Percentiles rank a stretch among this genome's conserved stretches.
These are phyloP conservation scores for Penicillium italicum DNA, from an alignment of 2,329 filamentous ascomycete species.

Conservation along the genomic window DNA sequence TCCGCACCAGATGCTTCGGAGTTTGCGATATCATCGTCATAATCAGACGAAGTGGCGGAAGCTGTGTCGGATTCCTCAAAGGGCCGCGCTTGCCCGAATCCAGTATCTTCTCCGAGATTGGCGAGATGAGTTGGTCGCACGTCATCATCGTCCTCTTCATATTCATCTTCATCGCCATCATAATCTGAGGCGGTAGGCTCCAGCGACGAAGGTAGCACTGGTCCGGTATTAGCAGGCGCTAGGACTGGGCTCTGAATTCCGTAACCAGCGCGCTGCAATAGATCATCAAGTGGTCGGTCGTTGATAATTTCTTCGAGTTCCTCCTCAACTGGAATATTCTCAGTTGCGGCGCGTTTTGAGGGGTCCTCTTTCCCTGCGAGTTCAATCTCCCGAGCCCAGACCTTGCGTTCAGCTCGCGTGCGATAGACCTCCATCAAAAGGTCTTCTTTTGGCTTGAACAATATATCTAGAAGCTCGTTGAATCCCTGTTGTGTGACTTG, in stretches of 20 bases:
- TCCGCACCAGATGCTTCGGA: slow-evolving; percentile 4
- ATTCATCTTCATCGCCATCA: slow-evolving; percentile 15
- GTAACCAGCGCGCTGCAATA: slow-evolving; percentile 45
- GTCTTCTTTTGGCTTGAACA: slow-evolving; percentile 81
- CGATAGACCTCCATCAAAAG: slow-evolving; percentile 64
- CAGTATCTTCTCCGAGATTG: slow-evolving; percentile 18
- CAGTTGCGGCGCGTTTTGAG: slow-evolving; percentile 21
- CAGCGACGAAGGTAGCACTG: slow-evolving; percentile 24
- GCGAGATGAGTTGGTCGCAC: slow-evolving; percentile 24
- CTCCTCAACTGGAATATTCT: slow-evolving; percentile 25
- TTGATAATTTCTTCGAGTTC: slow-evolving; percentile 18
- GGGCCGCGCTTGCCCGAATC: slow-evolving; percentile 8
- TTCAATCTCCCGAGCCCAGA: slow-evolving; percentile 46
- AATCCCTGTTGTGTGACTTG: slow-evolving; percentile 88
- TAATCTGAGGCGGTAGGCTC: slow-evolving; percentile 21
- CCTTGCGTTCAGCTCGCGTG: slow-evolving; percentile 60
- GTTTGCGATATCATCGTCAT: slow-evolving; percentile 1
- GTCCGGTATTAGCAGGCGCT: slow-evolving; percentile 20
- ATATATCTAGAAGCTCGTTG: slow-evolving; percentile 82
- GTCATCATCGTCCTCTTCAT: slow-evolving; percentile 20
- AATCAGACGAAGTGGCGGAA: slow-evolving; percentile 20
- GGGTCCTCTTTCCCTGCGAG: slow-evolving; percentile 33
- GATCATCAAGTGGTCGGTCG: slow-evolving; percentile 41
- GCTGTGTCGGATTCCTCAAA: slow-evolving; percentile 16
- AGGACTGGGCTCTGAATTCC: slow-evolving; percentile 25